Percentiles rank a stretch among this genome's conserved stretches.
Conservation (phyloP, 257 asterid genomes). For the Eustoma russellianum region DNA sequence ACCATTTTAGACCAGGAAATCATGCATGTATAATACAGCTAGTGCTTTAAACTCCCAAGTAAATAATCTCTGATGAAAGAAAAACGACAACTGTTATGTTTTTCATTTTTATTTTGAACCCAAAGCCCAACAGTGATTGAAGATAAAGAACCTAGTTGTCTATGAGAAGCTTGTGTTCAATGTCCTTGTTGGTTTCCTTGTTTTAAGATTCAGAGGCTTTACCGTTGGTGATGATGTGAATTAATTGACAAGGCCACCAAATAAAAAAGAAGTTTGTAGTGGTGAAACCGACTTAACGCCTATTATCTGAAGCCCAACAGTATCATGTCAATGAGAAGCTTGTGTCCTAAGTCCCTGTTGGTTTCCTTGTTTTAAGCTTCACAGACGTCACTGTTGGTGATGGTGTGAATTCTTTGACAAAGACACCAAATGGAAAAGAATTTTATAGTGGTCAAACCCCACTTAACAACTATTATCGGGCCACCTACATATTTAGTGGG, state of each 20-base stretch:
- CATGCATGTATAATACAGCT: too few relatives aligned
- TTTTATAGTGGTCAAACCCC: slow-evolving; percentile 27
- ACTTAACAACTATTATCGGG: slow-evolving; percentile 47
- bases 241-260: slow-evolving; percentile 33
- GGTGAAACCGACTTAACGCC: slow-evolving; percentile 36
- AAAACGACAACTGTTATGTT: too few relatives aligned
- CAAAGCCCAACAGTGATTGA: slow-evolving; percentile 42
- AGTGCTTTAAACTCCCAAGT: too few relatives aligned
- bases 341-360: slow-evolving; percentile 10
- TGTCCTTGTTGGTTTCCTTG: slow-evolving; percentile 4
- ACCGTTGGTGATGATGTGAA: slow-evolving; percentile 6
- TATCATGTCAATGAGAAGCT: slow-evolving; percentile 23
- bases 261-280: slow-evolving; percentile 23
- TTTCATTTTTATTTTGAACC: too few relatives aligned
- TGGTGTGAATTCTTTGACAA: slow-evolving; percentile 27
- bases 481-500: slow-evolving; percentile 54
- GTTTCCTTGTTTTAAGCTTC: slow-evolving; percentile 15
- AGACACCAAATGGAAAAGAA: slow-evolving; percentile 29
- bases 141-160: not conserved
- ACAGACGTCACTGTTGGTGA: slow-evolving; percentile 2
- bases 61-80: too few relatives aligned
- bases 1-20: too few relatives aligned
- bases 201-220: slow-evolving; percentile 12
- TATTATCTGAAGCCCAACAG: slow-evolving; percentile 53
- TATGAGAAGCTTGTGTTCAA: slow-evolving; percentile 15